Conservation (phyloP, 176 grass and related monocot genomes). For the Ensete ventricosum region DNA sequence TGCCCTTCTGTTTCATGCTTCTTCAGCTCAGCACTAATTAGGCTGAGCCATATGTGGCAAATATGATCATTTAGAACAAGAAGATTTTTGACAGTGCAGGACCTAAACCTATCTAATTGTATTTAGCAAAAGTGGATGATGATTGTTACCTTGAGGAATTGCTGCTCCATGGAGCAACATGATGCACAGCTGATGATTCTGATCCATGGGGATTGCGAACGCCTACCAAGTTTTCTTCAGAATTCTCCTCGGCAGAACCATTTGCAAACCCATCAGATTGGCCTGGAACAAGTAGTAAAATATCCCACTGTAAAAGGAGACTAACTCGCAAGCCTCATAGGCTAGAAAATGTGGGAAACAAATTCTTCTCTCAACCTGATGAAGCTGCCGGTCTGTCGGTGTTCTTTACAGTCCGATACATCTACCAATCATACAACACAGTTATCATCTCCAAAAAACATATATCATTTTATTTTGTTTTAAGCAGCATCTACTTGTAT, state of each 20-base stretch:
- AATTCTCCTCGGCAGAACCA: constrained; percentile 36
- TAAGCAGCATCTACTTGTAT: not conserved
- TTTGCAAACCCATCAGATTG: constrained; percentile 31
- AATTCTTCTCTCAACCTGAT: constrained; percentile 26
- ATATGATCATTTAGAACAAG: too few relatives aligned
- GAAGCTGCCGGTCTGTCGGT: constrained; percentile 53
- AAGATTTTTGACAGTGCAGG: too few relatives aligned
- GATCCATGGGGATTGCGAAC: constrained; percentile 38
- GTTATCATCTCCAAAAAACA: too few relatives aligned
- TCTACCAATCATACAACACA: constrained; percentile 35
- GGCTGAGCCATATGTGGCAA: too few relatives aligned
- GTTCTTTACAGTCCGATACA: constrained; percentile 88
- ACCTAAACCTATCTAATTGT: not conserved
- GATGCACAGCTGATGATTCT: constrained; percentile 46
- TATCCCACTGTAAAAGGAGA: not conserved
- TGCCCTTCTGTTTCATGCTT: too few relatives aligned
- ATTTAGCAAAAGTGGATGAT: not conserved
- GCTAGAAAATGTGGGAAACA: not conserved
- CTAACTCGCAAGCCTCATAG: not conserved
- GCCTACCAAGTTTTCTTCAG: constrained; percentile 49
- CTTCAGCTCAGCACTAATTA: too few relatives aligned
- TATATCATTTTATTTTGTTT: too few relatives aligned
- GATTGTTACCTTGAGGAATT: constrained; percentile 56
- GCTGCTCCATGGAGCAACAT: constrained; percentile 43
- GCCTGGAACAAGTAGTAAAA: constrained; percentile 18